Percentiles rank a stretch among this genome's conserved stretches.
These are phyloP conservation scores for Diplodia mutila DNA, from an alignment of 2,329 filamentous ascomycete species.

Conservation along the genomic window DNA sequence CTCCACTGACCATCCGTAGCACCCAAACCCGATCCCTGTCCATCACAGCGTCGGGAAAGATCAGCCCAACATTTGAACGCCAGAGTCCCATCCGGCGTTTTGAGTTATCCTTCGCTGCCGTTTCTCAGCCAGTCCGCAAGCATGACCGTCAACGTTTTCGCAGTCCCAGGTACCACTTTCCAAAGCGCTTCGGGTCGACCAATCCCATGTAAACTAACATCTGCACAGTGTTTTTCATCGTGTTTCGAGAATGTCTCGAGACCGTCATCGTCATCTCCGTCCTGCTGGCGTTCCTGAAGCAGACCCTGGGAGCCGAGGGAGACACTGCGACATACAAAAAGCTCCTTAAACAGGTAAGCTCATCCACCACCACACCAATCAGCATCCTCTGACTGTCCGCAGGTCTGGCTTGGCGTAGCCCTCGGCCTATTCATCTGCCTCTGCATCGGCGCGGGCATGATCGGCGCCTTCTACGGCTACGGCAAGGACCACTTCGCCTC, in stretches of 20 bases:
- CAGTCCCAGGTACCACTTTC: slow-evolving; percentile 70
- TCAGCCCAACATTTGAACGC: too few species aligned
- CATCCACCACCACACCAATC: too few species aligned
- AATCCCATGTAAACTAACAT: too few species aligned
- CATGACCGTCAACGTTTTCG: slow-evolving; percentile 69
- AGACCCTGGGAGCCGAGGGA: slow-evolving; percentile 69
- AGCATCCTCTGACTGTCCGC: slow-evolving; percentile 8
- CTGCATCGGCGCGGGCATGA: slow-evolving; percentile 65
- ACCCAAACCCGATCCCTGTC: too few species aligned
- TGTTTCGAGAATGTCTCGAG: slow-evolving; percentile 84
- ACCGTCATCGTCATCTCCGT: slow-evolving; percentile 84
- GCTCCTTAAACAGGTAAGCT: slow-evolving; percentile 64
- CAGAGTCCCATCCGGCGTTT: not conserved
- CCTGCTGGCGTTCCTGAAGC: slow-evolving; percentile 82
- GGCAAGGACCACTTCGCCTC: slow-evolving; percentile 68
- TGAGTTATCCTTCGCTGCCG: not conserved
- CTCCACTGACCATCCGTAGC: too few species aligned
- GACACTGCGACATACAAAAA: slow-evolving; percentile 68
- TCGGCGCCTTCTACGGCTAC: slow-evolving; percentile 73
- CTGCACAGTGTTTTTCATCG: slow-evolving; percentile 76
- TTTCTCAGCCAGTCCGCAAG: not conserved
- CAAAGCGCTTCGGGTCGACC: too few species aligned
- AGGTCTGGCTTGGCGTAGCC: slow-evolving; percentile 71
- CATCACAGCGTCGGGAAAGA: too few species aligned
- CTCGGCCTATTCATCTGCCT: slow-evolving; percentile 68